Base-by-base conservation (phyloP, 2,329 filamentous ascomycete species). In the Sclerotinia minor region DNA sequence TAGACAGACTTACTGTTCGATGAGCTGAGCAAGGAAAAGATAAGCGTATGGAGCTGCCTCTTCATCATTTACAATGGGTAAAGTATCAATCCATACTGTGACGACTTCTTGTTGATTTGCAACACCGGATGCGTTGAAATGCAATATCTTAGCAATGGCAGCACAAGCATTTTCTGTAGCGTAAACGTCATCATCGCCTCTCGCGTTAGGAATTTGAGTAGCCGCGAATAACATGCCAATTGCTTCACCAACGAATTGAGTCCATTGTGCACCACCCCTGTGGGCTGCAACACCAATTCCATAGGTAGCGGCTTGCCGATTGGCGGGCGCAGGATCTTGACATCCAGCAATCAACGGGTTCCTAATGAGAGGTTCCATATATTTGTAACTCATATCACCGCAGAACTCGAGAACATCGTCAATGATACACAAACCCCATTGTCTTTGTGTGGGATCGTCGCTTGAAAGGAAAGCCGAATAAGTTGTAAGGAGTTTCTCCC, bases 401-500 rank as follows among this genome's bases (percentile, higher is more conserved):
- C 94, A 98, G 82, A 98, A 99, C 79, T 99, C 95, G 47, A 99
- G 85, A 47, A 99, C 94, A 78, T 99, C 95, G 76, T 99, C 95
- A 84, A 97, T 92, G 74, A 99, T 97, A 82, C 95, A 99, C 65
- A 99, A 85, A n/a, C 93, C 94, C 95, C 95, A 99, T 78, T 99
- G 95, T 67, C 95, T 88, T 79, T 98, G 94, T 24, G 94, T 98
- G 0, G 93, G 86, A 77, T 99, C 95, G 3, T 80, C 76, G 68
- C 91, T 95, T 53, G 85, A 86, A 72, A 97, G 89, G 79, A 98
- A 98, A 44, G 84, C 84, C 74, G 94, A 89, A 78, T 98, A 98
- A 67, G 92, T 96, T 15, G 85, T 82, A 78, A 97, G 87, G 32
- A 99, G 84, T 65, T 87, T 87, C 77, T 97, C 91, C 94, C 94